phyloP scores from a whole-genome alignment of 768 basidiomycete species.

The Rhizopogon vulgaris region DNA sequence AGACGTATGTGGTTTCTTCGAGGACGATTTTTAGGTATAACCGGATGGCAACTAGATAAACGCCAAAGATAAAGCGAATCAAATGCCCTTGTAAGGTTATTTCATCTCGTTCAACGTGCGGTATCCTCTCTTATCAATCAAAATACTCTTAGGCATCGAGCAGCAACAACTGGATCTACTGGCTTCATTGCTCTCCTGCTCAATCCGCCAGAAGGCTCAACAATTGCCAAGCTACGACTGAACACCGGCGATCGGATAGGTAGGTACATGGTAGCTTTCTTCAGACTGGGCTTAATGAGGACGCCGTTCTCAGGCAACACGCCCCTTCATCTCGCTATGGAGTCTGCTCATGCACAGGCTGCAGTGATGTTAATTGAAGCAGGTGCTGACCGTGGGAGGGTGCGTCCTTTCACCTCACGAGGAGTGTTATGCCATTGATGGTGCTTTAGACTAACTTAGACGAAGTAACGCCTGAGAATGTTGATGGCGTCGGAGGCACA shows the following conservation, averaged over 20 bases:
- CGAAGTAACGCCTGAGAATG: slow-evolving; percentile 78
- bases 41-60: slow-evolving; percentile 63
- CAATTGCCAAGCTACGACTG: slow-evolving; percentile 61
- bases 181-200: slow-evolving; percentile 87
- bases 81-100: slow-evolving; percentile 72
- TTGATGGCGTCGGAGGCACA: slow-evolving; percentile 83
- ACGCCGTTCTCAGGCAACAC: slow-evolving; percentile 67
- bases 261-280: slow-evolving; percentile 22
- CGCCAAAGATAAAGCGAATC: slow-evolving; percentile 88
- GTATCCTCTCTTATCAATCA: slow-evolving; percentile 3
- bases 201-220: slow-evolving; percentile 66
- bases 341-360: slow-evolving; percentile 88
- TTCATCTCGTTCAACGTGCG: slow-evolving; percentile 10
- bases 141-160: slow-evolving; percentile 65
- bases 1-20: slow-evolving; percentile 59
- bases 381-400: slow-evolving; percentile 87
- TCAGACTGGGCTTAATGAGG: background rate
- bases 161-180: slow-evolving; percentile 90
- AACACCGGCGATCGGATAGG: slow-evolving; percentile 83
- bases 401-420: slow-evolving; percentile 32
- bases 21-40: slow-evolving; percentile 24
- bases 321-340: slow-evolving; percentile 94
- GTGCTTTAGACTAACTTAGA: slow-evolving; percentile 70
- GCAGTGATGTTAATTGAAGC: slow-evolving; percentile 91
- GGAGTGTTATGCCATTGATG: background rate